Percentiles rank a stretch among this genome's conserved stretches.
Conservation (phyloP, 164 flowering plant species). For the Echeveria elegans region DNA sequence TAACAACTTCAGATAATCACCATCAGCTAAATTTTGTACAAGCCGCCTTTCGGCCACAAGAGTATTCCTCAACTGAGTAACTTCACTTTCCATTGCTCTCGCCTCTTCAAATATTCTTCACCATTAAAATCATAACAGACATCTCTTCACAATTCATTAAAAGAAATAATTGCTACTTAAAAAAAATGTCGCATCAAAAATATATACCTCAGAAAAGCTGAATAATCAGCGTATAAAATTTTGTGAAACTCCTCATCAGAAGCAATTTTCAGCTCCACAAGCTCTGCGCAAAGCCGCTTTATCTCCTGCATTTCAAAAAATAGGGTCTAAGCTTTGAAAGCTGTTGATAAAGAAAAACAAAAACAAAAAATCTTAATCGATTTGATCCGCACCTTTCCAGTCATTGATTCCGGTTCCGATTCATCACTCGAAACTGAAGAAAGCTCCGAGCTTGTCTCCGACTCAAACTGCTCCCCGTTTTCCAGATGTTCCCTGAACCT, state of each 20-base stretch:
- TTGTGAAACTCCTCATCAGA: conserved; percentile 49
- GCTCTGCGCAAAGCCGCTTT: conserved; percentile 56
- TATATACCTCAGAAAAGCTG: conserved; percentile 55
- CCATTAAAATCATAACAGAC: not conserved
- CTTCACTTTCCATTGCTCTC: conserved; percentile 31
- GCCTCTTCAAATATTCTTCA: conserved; percentile 46
- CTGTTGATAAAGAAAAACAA: not conserved
- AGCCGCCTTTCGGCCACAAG: conserved; percentile 32
- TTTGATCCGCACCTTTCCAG: conserved; percentile 39
- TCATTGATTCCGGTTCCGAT: conserved; percentile 44
- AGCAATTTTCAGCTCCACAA: conserved; percentile 49
- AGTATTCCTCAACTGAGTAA: conserved; percentile 32
- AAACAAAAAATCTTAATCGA: not conserved
- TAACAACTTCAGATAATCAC: conserved; percentile 20
- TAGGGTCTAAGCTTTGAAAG: not conserved
- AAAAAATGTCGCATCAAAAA: no score
- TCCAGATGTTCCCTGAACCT: conserved; percentile 39
- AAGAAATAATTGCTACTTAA: no score
- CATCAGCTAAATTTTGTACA: conserved; percentile 28
- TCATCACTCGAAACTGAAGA: conserved; percentile 24
- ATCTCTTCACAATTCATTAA: not conserved
- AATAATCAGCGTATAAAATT: conserved; percentile 35
- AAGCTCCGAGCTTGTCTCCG: conserved; percentile 19
- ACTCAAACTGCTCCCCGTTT: conserved; percentile 18
- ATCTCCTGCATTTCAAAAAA: conserved; percentile 41